Evolutionary conservation across 768 basidiomycete species (phyloP).

Genomic region (Auricularia sp.): DNA sequence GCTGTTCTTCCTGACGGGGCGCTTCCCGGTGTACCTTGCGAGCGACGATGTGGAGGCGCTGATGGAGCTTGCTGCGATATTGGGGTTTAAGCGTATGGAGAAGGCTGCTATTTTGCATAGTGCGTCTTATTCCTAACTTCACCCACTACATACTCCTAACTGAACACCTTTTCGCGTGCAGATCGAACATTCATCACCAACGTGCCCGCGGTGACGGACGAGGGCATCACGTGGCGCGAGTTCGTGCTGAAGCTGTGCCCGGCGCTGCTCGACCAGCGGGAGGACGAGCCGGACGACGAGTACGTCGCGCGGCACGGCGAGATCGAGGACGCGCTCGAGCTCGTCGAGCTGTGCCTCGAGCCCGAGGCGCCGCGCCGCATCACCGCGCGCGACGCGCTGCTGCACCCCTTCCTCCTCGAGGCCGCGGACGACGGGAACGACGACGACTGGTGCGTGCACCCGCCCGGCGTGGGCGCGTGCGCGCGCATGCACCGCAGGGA

Average conservation of each 20-base stretch:
- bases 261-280: constrained; percentile 25
- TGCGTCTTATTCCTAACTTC: constrained; percentile 28
- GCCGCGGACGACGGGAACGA: constrained; percentile 19
- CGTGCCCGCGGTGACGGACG: constrained; percentile 60
- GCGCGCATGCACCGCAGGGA: constrained; percentile 49
- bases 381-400: constrained; percentile 66
- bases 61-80: constrained; percentile 84
- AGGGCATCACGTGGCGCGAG: constrained; percentile 59
- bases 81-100: constrained; percentile 78
- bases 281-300: constrained; percentile 15
- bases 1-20: constrained; percentile 81
- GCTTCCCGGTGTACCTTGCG: constrained; percentile 91
- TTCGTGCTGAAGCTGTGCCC: constrained; percentile 78
- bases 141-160: neutral
- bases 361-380: constrained; percentile 69
- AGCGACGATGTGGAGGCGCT: constrained; percentile 91
- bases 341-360: constrained; percentile 63
- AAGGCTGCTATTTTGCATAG: constrained; percentile 81
- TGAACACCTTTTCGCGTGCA: constrained; percentile 19
- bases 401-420: constrained; percentile 59
- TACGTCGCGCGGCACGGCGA: constrained; percentile 37
- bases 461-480: constrained; percentile 59
- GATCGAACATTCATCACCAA: constrained; percentile 89
- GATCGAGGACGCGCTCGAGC: constrained; percentile 58
- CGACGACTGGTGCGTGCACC: constrained; percentile 61